A percentile compares a stretch with the other conserved stretches of the same genome.
Evolutionary conservation across 805 yeast genomes (phyloP).

Genomic region (Starmerella vaccinii): DNA sequence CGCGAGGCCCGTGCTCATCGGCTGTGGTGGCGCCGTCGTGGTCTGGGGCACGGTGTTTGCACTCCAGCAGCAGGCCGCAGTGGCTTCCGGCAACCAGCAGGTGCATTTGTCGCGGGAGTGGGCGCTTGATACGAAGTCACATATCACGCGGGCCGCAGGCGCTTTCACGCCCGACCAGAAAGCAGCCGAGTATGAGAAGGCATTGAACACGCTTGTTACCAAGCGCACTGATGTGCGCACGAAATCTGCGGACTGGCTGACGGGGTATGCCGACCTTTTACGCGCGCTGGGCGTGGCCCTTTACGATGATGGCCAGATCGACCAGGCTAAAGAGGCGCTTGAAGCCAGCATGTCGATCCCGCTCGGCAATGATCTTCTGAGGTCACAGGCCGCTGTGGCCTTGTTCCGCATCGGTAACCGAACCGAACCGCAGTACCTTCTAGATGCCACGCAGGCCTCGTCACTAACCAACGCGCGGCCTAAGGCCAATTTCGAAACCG

Average conservation of each 20-base stretch:
- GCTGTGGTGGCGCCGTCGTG: constrained; percentile 19
- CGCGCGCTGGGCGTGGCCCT: constrained; percentile 27
- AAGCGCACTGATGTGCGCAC: constrained; percentile 20
- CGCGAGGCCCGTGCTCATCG: constrained; percentile 18
- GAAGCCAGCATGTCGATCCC: constrained; percentile 26
- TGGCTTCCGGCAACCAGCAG: neutral
- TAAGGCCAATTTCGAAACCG: neutral
- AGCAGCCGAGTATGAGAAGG: constrained; percentile 20
- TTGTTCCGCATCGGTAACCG: constrained; percentile 17
- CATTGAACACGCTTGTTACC: constrained; percentile 22
- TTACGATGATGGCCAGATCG: constrained; percentile 14
- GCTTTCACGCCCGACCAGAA: constrained; percentile 9
- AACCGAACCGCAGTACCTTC: neutral
- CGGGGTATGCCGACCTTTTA: constrained; percentile 30
- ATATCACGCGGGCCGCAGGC: constrained; percentile 18
- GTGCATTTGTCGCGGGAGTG: constrained; percentile 21
- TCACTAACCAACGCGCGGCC: constrained; percentile 8
- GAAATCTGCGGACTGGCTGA: constrained; percentile 28
- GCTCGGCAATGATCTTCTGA: constrained; percentile 24
- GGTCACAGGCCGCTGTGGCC: constrained; percentile 23
- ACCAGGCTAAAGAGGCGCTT: constrained; percentile 26
- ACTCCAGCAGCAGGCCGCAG: constrained; percentile 17
- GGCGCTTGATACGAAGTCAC: constrained; percentile 19
- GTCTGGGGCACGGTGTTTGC: constrained; percentile 19
- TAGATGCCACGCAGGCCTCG: constrained; percentile 2